These are phyloP conservation scores for Hypoxylon sp. DNA, from an alignment of 2,329 filamentous ascomycete species.

Conservation along the genomic window DNA sequence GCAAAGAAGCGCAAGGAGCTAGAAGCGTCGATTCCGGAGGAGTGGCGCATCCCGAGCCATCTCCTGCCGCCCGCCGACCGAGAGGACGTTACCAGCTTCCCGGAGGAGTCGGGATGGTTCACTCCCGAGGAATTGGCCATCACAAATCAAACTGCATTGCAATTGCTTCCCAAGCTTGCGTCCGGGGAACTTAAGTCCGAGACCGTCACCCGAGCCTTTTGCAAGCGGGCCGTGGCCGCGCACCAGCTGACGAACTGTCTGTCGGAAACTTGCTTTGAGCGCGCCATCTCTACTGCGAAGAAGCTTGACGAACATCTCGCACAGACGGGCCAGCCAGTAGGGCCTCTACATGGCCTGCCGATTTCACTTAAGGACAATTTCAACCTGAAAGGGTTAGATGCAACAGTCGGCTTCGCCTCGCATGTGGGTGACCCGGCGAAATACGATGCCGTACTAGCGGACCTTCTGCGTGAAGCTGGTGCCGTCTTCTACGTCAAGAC, in stretches of 20 bases:
- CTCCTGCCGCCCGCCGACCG: slow-evolving; percentile 68
- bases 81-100: slow-evolving; percentile 70
- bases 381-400: slow-evolving; percentile 71
- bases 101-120: slow-evolving; percentile 72
- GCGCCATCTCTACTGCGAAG: slow-evolving; percentile 64
- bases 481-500: slow-evolving; percentile 72
- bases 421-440: slow-evolving; percentile 71
- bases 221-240: slow-evolving; percentile 58
- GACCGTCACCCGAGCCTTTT: slow-evolving; percentile 57
- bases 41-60: slow-evolving; percentile 69
- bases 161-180: slow-evolving; percentile 56
- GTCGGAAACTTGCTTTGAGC: slow-evolving; percentile 69
- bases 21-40: slow-evolving; percentile 66
- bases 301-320: slow-evolving; percentile 66
- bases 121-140: slow-evolving; percentile 60
- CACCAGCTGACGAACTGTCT: slow-evolving; percentile 65
- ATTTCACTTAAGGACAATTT: slow-evolving; percentile 81
- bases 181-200: slow-evolving; percentile 57
- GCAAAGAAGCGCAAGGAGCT: slow-evolving; percentile 62
- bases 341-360: slow-evolving; percentile 76
- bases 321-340: slow-evolving; percentile 63
- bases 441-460: slow-evolving; percentile 59
- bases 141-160: slow-evolving; percentile 54
- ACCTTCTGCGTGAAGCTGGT: slow-evolving; percentile 63
- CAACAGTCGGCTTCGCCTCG: slow-evolving; percentile 74